A percentile compares a stretch with the other conserved stretches of the same genome.
Evolutionary conservation across 192 early-diverging fungal genomes (phyloP).

Genomic region (Coemansia asiatica): DNA sequence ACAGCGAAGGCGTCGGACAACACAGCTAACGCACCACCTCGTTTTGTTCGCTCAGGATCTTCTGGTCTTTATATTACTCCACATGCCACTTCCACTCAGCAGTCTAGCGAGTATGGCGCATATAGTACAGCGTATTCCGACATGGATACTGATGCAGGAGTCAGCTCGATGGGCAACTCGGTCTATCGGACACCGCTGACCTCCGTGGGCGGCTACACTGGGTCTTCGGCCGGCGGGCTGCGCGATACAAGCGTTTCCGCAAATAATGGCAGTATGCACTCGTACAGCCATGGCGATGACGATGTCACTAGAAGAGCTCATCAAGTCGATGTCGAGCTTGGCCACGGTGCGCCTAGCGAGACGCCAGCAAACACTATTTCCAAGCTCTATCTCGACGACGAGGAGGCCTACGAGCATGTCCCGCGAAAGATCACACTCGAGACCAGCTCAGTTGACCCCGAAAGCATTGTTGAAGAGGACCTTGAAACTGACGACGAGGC

Average conservation of each 20-base stretch:
- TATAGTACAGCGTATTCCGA: slow-evolving; percentile 41
- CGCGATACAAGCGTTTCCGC: slow-evolving; percentile 5
- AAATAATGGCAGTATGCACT: slow-evolving; percentile 2
- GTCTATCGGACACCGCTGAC: slow-evolving; percentile 54
- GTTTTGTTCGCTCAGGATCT: neutral
- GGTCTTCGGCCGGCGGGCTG: slow-evolving; percentile 13
- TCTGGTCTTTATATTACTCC: slow-evolving; percentile 4
- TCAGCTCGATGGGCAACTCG: slow-evolving; percentile 50
- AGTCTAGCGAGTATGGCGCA: slow-evolving; percentile 31
- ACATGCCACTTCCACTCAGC: neutral
- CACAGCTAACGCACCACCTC: neutral
- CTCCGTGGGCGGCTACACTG: slow-evolving; percentile 40
- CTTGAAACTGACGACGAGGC: slow-evolving; percentile 42
- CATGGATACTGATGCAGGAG: slow-evolving; percentile 47
- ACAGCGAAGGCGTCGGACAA: slow-evolving; percentile 3
- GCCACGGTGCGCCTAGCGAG: slow-evolving; percentile 31
- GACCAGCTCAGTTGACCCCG: slow-evolving; percentile 45
- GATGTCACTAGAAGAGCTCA: neutral
- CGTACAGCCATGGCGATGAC: slow-evolving; percentile 10
- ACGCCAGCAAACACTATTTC: slow-evolving; percentile 43
- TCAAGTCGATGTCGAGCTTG: slow-evolving; percentile 16
- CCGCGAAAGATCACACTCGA: slow-evolving; percentile 42
- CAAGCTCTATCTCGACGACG: slow-evolving; percentile 49
- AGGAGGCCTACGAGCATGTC: slow-evolving; percentile 44
- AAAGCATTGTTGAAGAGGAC: slow-evolving; percentile 44